A percentile compares a stretch with the other conserved stretches of the same genome.
Conservation (phyloP, 768 basidiomycete species). For the Collybiopsis confluens region DNA sequence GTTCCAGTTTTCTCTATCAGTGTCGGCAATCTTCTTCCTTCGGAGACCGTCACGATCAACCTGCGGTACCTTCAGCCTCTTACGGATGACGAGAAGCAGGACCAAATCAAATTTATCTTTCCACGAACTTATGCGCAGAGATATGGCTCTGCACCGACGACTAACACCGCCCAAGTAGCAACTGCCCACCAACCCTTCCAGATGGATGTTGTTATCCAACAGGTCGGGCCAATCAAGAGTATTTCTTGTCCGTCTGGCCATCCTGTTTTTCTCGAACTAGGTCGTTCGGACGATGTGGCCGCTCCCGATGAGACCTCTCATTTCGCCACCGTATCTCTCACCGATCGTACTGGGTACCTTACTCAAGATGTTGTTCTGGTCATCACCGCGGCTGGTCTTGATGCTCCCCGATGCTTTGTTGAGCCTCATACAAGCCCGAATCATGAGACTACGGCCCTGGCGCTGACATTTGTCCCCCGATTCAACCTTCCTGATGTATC, state of each 20-base stretch:
- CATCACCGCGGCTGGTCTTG: constrained; percentile 43
- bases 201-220: neutral
- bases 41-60: neutral
- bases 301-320: neutral
- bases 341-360: constrained; percentile 27
- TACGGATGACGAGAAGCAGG: neutral
- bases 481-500: constrained; percentile 36
- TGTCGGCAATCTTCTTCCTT: neutral
- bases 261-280: neutral
- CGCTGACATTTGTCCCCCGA: constrained; percentile 49
- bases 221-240: neutral
- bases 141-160: neutral
- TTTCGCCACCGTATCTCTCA: neutral
- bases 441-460: constrained; percentile 40
- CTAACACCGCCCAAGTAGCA: neutral
- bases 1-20: neutral
- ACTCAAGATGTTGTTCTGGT: constrained; percentile 47
- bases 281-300: neutral
- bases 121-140: constrained; percentile 2
- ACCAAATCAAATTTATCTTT: neutral
- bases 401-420: constrained; percentile 52
- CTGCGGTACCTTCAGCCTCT: neutral
- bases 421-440: constrained; percentile 29
- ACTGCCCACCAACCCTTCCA: neutral
- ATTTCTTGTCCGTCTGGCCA: neutral